phyloP scores from a whole-genome alignment of 208 protist species.

The Trypanosoma melophagium region DNA sequence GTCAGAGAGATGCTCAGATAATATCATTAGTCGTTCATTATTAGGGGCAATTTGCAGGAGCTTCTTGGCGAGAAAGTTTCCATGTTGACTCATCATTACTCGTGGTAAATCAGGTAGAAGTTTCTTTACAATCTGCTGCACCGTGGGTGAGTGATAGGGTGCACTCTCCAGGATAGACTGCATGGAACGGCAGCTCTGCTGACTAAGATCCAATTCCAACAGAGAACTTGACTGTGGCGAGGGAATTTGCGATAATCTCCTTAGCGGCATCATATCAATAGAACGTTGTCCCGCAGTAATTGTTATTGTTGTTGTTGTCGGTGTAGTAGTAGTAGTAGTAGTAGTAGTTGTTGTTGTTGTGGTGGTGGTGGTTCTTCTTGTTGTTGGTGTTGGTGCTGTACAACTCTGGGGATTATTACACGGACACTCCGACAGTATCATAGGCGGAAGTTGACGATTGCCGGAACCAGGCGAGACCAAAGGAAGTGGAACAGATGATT shows the following conservation, averaged over 20 bases:
- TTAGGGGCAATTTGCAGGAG: constrained; percentile 67
- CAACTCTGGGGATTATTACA: no score
- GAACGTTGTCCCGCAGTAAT: no score
- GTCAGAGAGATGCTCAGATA: constrained; percentile 58
- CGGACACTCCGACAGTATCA: no score
- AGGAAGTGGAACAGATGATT: no score
- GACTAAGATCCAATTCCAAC: constrained; percentile 25
- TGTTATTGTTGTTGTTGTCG: no score
- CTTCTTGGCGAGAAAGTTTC: constrained; percentile 97
- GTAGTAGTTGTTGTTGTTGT: no score
- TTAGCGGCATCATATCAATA: background rate
- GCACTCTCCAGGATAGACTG: constrained; percentile 60
- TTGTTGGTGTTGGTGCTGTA: no score
- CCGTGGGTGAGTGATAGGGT: constrained; percentile 22
- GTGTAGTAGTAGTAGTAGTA: background rate
- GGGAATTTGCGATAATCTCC: background rate
- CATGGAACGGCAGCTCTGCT: constrained; percentile 65
- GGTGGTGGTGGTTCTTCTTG: no score
- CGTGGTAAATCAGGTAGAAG: constrained; percentile 53
- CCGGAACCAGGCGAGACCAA: no score
- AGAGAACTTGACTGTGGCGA: background rate
- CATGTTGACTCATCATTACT: constrained; percentile 96
- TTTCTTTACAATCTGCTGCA: constrained; percentile 48
- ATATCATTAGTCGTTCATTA: constrained; percentile 41
- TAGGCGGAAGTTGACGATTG: no score